Base-by-base conservation (phyloP, 192 early-diverging fungal genomes). In the Entomortierella beljakovae region DNA sequence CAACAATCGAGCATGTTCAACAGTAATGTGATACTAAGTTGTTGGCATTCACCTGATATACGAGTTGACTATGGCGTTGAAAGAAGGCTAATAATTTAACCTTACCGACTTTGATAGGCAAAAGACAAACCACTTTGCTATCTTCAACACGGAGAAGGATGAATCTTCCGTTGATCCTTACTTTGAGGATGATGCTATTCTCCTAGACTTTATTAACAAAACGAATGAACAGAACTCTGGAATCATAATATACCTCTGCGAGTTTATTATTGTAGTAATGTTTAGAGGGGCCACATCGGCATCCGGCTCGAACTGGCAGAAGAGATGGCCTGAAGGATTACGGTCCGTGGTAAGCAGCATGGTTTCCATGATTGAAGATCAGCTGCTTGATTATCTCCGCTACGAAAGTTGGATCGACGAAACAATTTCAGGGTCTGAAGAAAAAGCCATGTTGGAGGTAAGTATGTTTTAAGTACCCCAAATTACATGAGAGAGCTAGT, bases 91-190 rank as follows among this genome's bases (percentile, higher is more conserved):
- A 50, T 22, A 16, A 16, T 16, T n/a, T n/a, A n/a, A 50, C 49
- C 20, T 50, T 50, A 10, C 49, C 5, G n/a, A n/a, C n/a, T n/a
- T n/a, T n/a, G n/a, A 37, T 69, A 79, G 75, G 20, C 75, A 65
- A 28, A 79, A 79, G 18, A 79, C 67, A 16, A 79, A 79, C 38
- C 75, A 79, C 40, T 79, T 79, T 63, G 75, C 75, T 7, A 70
- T 79, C 11, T 79, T 79, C 23, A 70, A 68, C 16, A 9, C 23
- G 7, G 75, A 64, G 18, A 79, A 70, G 51, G 32, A 35, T 46
- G 51, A 69, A 29, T 29, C 49, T 2, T 13, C 57, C 34, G 43
- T 34, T 6, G 55, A 28, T 3, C 10, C 52, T 5, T 26, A 28
- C 25, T 79, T 70, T 29, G 56, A 79, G 31, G 56, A 61, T 22